Conservation (phyloP, 1,139 yeast species). For the Ogataea hybrid region DNA sequence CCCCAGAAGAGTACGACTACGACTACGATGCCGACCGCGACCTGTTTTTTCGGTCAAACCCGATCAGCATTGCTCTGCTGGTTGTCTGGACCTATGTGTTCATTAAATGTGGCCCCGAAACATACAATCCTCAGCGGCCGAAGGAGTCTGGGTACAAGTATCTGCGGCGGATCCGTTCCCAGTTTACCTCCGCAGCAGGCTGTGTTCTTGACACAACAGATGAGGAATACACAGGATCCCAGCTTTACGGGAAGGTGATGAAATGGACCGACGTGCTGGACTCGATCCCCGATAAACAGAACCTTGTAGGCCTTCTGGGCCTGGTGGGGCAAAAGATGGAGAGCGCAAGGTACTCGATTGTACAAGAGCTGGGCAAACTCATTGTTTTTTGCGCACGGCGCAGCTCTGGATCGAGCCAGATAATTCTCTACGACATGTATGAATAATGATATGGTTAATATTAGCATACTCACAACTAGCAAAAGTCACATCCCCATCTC, state of each 20-base stretch:
- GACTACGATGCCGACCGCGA: conserved; percentile 32
- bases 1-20: conserved; percentile 36
- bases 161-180: conserved; percentile 38
- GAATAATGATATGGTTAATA: conserved; percentile 7
- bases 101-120: conserved; percentile 37
- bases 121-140: conserved; percentile 31
- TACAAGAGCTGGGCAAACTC: conserved; percentile 57
- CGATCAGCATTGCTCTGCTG: conserved; percentile 45
- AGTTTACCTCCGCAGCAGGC: conserved; percentile 36
- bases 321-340: conserved; percentile 45
- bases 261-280: conserved; percentile 46
- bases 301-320: conserved; percentile 54
- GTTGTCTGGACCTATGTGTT: conserved; percentile 50
- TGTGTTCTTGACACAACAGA: conserved; percentile 35
- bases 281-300: conserved; percentile 41
- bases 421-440: conserved; percentile 54
- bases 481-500: conserved; percentile 79
- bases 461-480: conserved; percentile 1
- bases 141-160: conserved; percentile 43
- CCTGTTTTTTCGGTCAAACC: conserved; percentile 36
- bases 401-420: conserved; percentile 49
- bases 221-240: conserved; percentile 32
- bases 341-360: conserved; percentile 58
- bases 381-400: conserved; percentile 57
- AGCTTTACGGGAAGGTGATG: conserved; percentile 38